phyloP scores from a whole-genome alignment of 495 filamentous ascomycete species.

The Jackrogersella multiformis region DNA sequence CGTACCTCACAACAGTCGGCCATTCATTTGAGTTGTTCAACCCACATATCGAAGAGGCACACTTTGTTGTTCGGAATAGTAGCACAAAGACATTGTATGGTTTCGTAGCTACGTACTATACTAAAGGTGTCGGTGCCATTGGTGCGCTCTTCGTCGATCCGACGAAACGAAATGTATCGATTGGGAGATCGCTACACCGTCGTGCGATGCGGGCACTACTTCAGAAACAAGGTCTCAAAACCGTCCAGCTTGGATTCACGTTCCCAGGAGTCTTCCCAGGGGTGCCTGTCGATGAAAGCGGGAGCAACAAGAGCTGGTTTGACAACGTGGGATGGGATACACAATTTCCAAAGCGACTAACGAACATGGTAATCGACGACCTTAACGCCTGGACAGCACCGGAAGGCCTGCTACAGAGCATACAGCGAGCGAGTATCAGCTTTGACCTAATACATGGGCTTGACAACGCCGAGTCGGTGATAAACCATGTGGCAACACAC shows the following conservation, averaged over 20 bases:
- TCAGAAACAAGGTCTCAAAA: slow-evolving; percentile 70
- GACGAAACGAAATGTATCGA: slow-evolving; percentile 80
- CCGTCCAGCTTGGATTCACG: slow-evolving; percentile 80
- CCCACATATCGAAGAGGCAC: slow-evolving; percentile 74
- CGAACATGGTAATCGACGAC: slow-evolving; percentile 70
- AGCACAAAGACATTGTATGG: slow-evolving; percentile 87
- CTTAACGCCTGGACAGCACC: slow-evolving; percentile 77
- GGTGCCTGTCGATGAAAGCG: slow-evolving; percentile 68
- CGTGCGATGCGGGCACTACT: slow-evolving; percentile 76
- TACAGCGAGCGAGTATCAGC: slow-evolving; percentile 71
- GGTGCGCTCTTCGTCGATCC: slow-evolving; percentile 87
- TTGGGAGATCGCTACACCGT: slow-evolving; percentile 84
- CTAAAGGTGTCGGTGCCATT: slow-evolving; percentile 78
- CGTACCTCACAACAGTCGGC: slow-evolving; percentile 74
- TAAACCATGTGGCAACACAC: slow-evolving; percentile 78
- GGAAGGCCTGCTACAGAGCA: slow-evolving; percentile 73
- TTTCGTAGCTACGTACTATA: slow-evolving; percentile 87
- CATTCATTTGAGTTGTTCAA: slow-evolving; percentile 76
- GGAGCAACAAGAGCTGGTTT: slow-evolving; percentile 65
- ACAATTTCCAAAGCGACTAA: slow-evolving; percentile 61
- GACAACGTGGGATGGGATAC: slow-evolving; percentile 59
- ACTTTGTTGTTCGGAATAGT: slow-evolving; percentile 92
- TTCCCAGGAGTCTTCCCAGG: slow-evolving; percentile 83
- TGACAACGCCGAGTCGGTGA: slow-evolving; percentile 76
- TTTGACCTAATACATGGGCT: slow-evolving; percentile 85